Conservation (phyloP, 2,329 filamentous ascomycete species). For the Aspergillus fischeri region DNA sequence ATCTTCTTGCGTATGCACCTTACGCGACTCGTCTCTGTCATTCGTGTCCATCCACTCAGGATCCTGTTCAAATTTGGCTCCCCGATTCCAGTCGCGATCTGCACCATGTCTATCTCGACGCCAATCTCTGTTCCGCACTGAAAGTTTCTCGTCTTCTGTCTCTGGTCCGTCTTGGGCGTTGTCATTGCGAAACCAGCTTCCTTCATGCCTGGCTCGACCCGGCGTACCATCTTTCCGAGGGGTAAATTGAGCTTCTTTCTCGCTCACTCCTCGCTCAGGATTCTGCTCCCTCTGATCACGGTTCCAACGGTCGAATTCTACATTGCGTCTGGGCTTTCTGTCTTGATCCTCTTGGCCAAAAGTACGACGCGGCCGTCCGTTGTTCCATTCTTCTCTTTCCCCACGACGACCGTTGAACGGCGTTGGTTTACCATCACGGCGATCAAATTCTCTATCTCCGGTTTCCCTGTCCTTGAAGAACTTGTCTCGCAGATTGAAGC, state of each 20-base stretch:
- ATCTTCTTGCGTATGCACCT: slow-evolving; percentile 78
- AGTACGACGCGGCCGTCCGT: slow-evolving; percentile 35
- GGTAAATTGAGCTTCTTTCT: slow-evolving; percentile 53
- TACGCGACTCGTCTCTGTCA: slow-evolving; percentile 61
- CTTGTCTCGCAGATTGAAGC: slow-evolving; percentile 57
- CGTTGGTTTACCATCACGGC: slow-evolving; percentile 33
- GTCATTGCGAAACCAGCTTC: slow-evolving; percentile 70
- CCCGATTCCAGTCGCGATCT: slow-evolving; percentile 53
- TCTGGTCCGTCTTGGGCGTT: slow-evolving; percentile 34
- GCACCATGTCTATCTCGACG: slow-evolving; percentile 44
- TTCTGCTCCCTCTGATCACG: slow-evolving; percentile 53
- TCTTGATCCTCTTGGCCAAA: slow-evolving; percentile 42
- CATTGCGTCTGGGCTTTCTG: slow-evolving; percentile 38
- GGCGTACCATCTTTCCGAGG: slow-evolving; percentile 57
- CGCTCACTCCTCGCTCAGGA: slow-evolving; percentile 48
- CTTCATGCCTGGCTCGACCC: slow-evolving; percentile 62
- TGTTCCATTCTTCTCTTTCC: slow-evolving; percentile 42
- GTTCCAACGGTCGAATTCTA: slow-evolving; percentile 48
- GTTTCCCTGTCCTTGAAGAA: slow-evolving; percentile 37
- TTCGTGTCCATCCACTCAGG: slow-evolving; percentile 87
- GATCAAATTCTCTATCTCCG: slow-evolving; percentile 34
- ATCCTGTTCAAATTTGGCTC: slow-evolving; percentile 64
- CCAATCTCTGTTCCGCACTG: slow-evolving; percentile 63
- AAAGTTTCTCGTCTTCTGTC: slow-evolving; percentile 40
- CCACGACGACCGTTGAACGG: slow-evolving; percentile 33